phyloP scores from a whole-genome alignment of 225 moss, liverwort and hornwort genomes.

The Pseudisothecium myosuroides region DNA sequence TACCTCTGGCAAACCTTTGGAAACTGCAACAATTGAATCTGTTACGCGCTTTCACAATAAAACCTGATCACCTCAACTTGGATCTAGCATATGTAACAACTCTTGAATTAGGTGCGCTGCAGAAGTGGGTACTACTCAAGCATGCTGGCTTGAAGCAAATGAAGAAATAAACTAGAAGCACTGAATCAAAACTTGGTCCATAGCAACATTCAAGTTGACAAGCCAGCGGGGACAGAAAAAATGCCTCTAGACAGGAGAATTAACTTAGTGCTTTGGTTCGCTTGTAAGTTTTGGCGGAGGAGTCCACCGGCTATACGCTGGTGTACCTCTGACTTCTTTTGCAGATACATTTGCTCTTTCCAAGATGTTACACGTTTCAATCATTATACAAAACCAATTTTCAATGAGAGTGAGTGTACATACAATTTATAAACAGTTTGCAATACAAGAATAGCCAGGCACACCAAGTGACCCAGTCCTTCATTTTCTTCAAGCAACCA shows the following conservation, averaged over 20 bases:
- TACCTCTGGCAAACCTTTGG: not conserved
- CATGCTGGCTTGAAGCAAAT: not conserved
- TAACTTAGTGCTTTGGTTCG: not conserved
- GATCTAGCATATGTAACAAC: no score
- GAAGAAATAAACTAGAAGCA: not conserved
- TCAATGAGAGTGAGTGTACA: not conserved
- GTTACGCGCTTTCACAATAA: not conserved
- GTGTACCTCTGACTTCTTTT: not conserved
- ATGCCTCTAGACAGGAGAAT: no score
- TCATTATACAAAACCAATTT: not conserved
- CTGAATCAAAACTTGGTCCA: not conserved
- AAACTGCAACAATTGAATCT: not conserved
- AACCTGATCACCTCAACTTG: not conserved
- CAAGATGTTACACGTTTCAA: not conserved
- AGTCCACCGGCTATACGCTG: not conserved
- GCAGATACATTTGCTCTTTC: not conserved
- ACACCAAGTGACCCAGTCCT: not conserved
- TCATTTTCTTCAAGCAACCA: not conserved
- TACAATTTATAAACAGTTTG: not conserved
- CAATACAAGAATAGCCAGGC: not conserved
- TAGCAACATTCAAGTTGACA: not conserved
- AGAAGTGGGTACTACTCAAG: not conserved
- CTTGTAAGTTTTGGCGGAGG: not conserved
- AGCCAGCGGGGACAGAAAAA: not conserved
- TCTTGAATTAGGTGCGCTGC: not conserved